These are phyloP conservation scores for Candida tunisiensis DNA, from an alignment of 1,139 yeast genomes.

Conservation along the genomic window DNA sequence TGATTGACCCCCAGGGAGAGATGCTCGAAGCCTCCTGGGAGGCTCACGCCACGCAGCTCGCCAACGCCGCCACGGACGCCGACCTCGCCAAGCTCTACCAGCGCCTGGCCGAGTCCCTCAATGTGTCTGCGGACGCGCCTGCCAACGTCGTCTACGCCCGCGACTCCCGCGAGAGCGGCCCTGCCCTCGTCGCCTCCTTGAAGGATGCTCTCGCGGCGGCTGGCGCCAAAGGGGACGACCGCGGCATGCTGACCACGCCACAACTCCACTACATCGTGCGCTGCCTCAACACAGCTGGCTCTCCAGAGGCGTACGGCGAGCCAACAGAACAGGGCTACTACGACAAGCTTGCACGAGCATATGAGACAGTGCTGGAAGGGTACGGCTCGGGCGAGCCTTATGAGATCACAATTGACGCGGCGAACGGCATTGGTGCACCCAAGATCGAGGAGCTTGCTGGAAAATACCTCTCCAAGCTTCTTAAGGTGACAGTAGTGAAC, in stretches of 20 bases:
- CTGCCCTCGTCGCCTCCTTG: slow-evolving; percentile 43
- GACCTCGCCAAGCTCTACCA: slow-evolving; percentile 20
- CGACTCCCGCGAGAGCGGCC: slow-evolving; percentile 53
- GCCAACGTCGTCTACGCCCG: slow-evolving; percentile 37
- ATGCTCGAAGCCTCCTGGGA: slow-evolving; percentile 89
- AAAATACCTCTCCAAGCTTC: slow-evolving; percentile 23
- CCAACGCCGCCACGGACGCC: slow-evolving; percentile 37
- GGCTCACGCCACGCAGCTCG: slow-evolving; percentile 56
- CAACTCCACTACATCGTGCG: slow-evolving; percentile 83
- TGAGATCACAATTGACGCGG: slow-evolving; percentile 57
- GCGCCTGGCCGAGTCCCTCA: slow-evolving; percentile 18
- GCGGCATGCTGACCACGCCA: slow-evolving; percentile 77
- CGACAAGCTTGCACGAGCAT: slow-evolving; percentile 36
- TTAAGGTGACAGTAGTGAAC: slow-evolving; percentile 39
- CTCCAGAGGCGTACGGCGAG: slow-evolving; percentile 33
- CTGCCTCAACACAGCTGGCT: slow-evolving; percentile 35
- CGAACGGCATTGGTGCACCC: slow-evolving; percentile 93
- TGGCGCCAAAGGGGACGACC: slow-evolving; percentile 32
- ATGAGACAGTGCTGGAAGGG: slow-evolving; percentile 20
- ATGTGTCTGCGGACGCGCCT: slow-evolving; percentile 24
- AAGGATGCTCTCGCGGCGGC: slow-evolving; percentile 45
- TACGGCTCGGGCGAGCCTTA: slow-evolving; percentile 6
- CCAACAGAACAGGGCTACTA: slow-evolving; percentile 60
- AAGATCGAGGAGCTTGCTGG: slow-evolving; percentile 36
- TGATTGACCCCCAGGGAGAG: slow-evolving; percentile 84